Evolutionary conservation across 2,329 filamentous ascomycete species (phyloP).

Genomic region (Periconia macrospinosa): DNA sequence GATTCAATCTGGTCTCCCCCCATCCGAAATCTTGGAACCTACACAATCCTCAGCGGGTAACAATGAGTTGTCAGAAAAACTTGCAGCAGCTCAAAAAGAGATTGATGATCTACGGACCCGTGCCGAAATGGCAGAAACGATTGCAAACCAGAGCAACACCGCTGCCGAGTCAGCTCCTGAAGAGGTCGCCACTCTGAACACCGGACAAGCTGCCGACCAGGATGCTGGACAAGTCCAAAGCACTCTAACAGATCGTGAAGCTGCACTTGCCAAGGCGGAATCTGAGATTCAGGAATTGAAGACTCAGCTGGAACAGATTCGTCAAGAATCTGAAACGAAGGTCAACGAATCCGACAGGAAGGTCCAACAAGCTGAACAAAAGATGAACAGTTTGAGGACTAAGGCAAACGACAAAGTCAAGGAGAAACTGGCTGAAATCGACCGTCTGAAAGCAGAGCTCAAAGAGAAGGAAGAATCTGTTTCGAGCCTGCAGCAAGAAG

Average conservation of each 20-base stretch:
- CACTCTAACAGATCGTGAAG: conserved; percentile 33
- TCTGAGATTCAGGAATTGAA: conserved; percentile 41
- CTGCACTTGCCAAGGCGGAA: conserved; percentile 3
- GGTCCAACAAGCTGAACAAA: background rate
- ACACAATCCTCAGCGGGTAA: conserved; percentile 22
- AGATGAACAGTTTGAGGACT: conserved; percentile 40
- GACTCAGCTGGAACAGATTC: conserved; percentile 36
- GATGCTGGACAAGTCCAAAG: conserved; percentile 48
- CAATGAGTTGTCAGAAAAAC: conserved; percentile 44
- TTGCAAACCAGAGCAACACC: conserved; percentile 8
- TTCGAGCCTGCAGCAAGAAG: conserved; percentile 4
- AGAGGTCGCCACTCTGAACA: conserved; percentile 49
- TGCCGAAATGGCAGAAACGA: conserved; percentile 27
- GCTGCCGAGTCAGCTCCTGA: conserved; percentile 41
- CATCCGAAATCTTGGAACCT: conserved; percentile 5
- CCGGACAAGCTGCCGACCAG: conserved; percentile 48
- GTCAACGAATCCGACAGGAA: background rate
- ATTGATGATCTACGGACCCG: conserved; percentile 48
- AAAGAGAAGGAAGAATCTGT: conserved; percentile 5
- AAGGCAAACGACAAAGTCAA: conserved; percentile 70
- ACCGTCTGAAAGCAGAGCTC: conserved; percentile 31
- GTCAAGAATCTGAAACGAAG: conserved; percentile 29
- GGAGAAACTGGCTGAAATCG: conserved; percentile 35
- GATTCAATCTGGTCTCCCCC: conserved; percentile 10
- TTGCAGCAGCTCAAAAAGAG: conserved; percentile 49